These are phyloP conservation scores for Termitomyces sp. DNA, from an alignment of 768 basidiomycete genomes.

Conservation along the genomic window DNA sequence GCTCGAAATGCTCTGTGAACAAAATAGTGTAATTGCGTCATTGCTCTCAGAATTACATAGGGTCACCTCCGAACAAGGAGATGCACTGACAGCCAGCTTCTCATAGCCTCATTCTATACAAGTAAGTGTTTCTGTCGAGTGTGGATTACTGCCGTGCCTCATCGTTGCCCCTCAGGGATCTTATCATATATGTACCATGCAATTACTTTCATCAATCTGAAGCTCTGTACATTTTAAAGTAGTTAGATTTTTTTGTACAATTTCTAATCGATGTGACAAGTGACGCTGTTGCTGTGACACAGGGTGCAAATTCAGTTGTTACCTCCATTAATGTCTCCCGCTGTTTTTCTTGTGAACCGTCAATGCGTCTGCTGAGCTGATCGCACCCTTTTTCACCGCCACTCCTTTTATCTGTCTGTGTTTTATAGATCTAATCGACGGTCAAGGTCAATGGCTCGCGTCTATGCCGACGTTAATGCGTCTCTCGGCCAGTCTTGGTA, in stretches of 20 bases:
- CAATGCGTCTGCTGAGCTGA: slow-evolving; percentile 15
- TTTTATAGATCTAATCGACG: slow-evolving; percentile 4
- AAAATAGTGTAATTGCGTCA: slow-evolving; percentile 81
- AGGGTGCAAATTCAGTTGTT: slow-evolving; percentile 2
- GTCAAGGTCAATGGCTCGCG: slow-evolving; percentile 33
- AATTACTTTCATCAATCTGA: slow-evolving; percentile 5
- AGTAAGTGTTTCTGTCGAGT: neutral
- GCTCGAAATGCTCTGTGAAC: slow-evolving; percentile 76
- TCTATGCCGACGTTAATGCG: slow-evolving; percentile 55
- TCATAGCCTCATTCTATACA: slow-evolving; percentile 6
- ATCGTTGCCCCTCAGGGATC: neutral
- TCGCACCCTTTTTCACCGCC: slow-evolving; percentile 5
- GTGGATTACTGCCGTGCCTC: neutral
- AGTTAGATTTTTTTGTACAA: neutral
- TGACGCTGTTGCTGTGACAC: slow-evolving; percentile 10
- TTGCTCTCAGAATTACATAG: slow-evolving; percentile 63
- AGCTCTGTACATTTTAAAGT: neutral
- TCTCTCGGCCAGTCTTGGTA: slow-evolving; percentile 54
- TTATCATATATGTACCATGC: slow-evolving; percentile 2
- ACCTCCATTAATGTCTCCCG: slow-evolving; percentile 6
- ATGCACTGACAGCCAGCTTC: neutral
- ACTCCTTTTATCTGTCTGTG: slow-evolving; percentile 2
- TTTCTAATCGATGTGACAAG: slow-evolving; percentile 3
- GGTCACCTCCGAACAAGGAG: slow-evolving; percentile 34
- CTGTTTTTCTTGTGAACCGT: slow-evolving; percentile 9